Base-by-base conservation (phyloP, 495 filamentous ascomycete species). In the Amniculicola lignicola region DNA sequence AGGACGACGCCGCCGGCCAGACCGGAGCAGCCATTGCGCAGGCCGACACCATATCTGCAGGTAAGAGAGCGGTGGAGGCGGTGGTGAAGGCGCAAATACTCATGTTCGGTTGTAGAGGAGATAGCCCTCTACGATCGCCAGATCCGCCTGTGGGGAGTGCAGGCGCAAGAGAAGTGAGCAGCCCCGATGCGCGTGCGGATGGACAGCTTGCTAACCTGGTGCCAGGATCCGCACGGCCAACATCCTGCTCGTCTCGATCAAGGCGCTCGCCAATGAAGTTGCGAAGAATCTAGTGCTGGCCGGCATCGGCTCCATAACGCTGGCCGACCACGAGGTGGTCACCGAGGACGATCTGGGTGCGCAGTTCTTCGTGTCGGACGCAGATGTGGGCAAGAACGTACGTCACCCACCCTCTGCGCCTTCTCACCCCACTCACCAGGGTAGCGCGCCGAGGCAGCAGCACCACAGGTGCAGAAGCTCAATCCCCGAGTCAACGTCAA, bases 101-200 rank as follows among this genome's bases (percentile, higher is more conserved):
- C 31, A 82, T 98, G 18, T 98, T 97, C 72, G 93, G 36, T 57
- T 23, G 61, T 59, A 94, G 93, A 96, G 73, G 93, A 98, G 66
- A 95, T 97, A 65, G 94, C 94, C 31, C 82, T 98, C 19, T 98
- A 98, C 72, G 93, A 98, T 71, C 86, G 93, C 18, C 93, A 98
- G 70, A 96, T 97, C 65, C 88, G 93, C n/a, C 82, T 98, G 24
- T 98, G 93, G 93, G 93, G 93, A 44, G 86, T 97, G 53, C 82
- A 95, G 67, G 93, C 94, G 4, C 93, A 98, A 69, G 86, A 86
- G 59, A 82, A 82, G 84, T 87, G 66, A 68, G 73, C 29, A 7
- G n/a, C 29, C 9, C 29, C 29, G 29, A 9, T n/a, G n/a, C 29
- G 29, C 29, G 29, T 9, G n/a, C n/a, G n/a, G 9, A 33, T 33